Base-by-base conservation (phyloP, 2,329 filamentous ascomycete species). In the Phialophora chinensis region DNA sequence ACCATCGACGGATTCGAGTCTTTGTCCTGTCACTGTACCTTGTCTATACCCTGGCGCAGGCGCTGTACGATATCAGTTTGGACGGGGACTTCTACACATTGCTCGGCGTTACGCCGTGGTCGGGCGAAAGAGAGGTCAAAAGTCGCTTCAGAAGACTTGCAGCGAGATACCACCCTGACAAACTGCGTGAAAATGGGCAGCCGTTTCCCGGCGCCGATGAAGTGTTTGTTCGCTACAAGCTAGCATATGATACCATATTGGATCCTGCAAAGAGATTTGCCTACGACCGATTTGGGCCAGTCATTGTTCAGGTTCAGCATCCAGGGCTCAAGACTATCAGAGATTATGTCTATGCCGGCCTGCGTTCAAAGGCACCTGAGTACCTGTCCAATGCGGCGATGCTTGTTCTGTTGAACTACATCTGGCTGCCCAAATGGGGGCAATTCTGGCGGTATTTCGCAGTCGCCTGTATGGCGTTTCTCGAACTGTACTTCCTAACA, bases 41-140 rank as follows among this genome's bases (percentile, higher is more conserved):
- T 44, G 80, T 90, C 71, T 97, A 97, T 83, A 97, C 93, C 55
- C 88, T 98, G 74, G 95, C 93, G 81, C 94, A 98, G 80, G 90
- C 92, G 74, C 91, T 96, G 83, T 88, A 91, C 81, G 88, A 92
- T 69, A 84, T 97, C 31, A 90, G 87, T 69, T 82, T 85, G 53
- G 82, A 84, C 1, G 88, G 90, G 20, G 89, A 92, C 77, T 97
- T 91, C 81, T 98, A 97, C 81, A 83, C 86, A 55, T 86, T 90
- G 69, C 86, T 99, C 0, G 88, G 88, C 42, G 86, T 97, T 0
- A 82, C 89, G 12, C 83, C 89, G 44, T 65, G 67, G 63, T 78
- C 85, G 64, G 90, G 91, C 11, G 92, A 96, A 61, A 87, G 87
- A 73, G 88, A 90, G 12, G 86, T 99, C 76, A 95, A 96, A 79